phyloP scores from a whole-genome alignment of 1,284 basidiomycete species.

The Erythrobasidium hasegawianum region DNA sequence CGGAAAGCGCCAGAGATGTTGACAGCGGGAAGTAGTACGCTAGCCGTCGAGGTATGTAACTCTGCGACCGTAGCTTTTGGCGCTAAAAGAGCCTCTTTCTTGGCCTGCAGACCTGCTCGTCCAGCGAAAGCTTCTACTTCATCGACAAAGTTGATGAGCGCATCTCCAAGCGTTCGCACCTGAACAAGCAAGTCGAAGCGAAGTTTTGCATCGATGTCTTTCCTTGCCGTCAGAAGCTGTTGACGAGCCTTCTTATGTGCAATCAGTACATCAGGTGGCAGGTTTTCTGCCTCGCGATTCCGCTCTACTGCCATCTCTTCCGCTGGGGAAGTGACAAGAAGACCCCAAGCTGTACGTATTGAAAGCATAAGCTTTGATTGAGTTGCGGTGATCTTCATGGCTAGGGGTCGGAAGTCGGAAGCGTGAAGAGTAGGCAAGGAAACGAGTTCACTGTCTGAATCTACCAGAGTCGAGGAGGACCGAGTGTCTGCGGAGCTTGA shows the following conservation, averaged over 20 bases:
- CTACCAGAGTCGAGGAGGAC: not conserved
- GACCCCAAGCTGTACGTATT: slow-evolving; percentile 49
- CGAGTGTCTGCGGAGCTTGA: not conserved
- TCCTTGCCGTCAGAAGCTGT: slow-evolving; percentile 18
- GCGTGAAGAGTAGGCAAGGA: not conserved
- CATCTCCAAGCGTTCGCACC: slow-evolving; percentile 70
- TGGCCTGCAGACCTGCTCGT: not conserved
- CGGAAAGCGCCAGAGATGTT: not conserved
- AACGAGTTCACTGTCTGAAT: not conserved
- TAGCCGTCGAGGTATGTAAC: slow-evolving; percentile 41
- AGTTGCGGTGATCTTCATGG: slow-evolving; percentile 52
- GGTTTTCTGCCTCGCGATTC: slow-evolving; percentile 7
- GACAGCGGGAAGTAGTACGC: slow-evolving; percentile 13
- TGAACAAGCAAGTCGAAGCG: slow-evolving; percentile 51
- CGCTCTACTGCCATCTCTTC: slow-evolving; percentile 37
- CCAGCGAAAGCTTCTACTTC: slow-evolving; percentile 52
- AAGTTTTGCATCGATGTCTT: slow-evolving; percentile 40
- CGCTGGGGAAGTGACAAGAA: slow-evolving; percentile 42
- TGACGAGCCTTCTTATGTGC: slow-evolving; percentile 11
- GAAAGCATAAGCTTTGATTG: slow-evolving; percentile 53
- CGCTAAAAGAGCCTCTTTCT: slow-evolving; percentile 27
- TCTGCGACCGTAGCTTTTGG: slow-evolving; percentile 34
- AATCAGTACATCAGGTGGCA: slow-evolving; percentile 14
- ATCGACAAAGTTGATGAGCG: slow-evolving; percentile 65
- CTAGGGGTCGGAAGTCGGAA: slow-evolving; percentile 49